phyloP scores from a whole-genome alignment of 2,329 filamentous ascomycete species.

The Aspergillus pseudotamarii region DNA sequence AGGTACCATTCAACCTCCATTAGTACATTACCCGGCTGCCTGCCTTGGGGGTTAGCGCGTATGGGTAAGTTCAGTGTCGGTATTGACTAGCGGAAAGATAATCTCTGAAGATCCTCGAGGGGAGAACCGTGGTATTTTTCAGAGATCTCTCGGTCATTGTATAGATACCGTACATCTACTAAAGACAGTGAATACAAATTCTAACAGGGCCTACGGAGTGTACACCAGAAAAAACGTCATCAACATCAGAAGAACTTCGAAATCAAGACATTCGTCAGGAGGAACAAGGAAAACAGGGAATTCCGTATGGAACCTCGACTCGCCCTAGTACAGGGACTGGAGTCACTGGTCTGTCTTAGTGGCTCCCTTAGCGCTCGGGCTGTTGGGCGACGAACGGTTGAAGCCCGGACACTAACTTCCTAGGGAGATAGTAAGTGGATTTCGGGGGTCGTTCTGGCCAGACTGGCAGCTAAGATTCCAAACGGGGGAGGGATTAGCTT shows the following conservation, averaged over 20 bases:
- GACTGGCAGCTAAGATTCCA: constrained; percentile 4
- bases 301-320: constrained; percentile 11
- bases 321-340: constrained; percentile 13
- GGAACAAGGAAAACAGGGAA: constrained; percentile 5
- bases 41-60: constrained; percentile 2
- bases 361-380: constrained; percentile 14
- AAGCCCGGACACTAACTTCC: constrained; percentile 9
- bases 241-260: not conserved
- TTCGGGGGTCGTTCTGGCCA: constrained; percentile 10
- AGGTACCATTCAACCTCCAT: not conserved
- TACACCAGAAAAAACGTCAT: not conserved
- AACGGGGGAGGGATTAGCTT: not conserved
- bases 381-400: constrained; percentile 15
- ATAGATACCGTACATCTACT: not conserved
- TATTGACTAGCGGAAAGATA: constrained; percentile 7
- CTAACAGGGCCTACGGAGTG: not conserved
- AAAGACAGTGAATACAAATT: not conserved
- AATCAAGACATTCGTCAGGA: not conserved
- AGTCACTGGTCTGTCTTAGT: constrained; percentile 15
- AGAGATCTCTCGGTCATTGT: not conserved
- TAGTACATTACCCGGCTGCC: not conserved
- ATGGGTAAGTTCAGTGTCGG: not conserved
- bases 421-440: not conserved
- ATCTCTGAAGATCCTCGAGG: not conserved
- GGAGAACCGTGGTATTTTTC: not conserved